phyloP scores from a whole-genome alignment of 2,329 filamentous ascomycete genomes.

The Pestalotiopsis sp. region DNA sequence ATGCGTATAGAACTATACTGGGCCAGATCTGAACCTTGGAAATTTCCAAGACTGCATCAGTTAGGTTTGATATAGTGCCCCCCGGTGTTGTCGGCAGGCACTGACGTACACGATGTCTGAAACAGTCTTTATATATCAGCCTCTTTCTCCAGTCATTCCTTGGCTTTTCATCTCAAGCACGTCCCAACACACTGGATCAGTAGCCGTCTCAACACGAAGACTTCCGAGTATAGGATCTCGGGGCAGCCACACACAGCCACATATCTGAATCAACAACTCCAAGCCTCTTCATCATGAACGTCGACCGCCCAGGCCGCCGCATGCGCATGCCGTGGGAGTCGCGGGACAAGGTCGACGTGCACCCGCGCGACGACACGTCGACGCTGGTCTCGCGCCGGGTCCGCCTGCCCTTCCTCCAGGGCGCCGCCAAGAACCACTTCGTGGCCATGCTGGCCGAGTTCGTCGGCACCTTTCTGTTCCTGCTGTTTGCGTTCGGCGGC shows the following conservation, averaged over 20 bases:
- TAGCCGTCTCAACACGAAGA: not conserved
- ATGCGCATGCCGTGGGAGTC: constrained; percentile 13
- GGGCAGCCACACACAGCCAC: not conserved
- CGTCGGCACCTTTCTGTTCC: constrained; percentile 44
- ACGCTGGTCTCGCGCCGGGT: constrained; percentile 7
- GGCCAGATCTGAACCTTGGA: not conserved
- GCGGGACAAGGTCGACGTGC: not conserved
- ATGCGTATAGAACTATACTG: not conserved
- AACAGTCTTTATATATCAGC: not conserved
- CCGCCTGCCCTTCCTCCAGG: not conserved
- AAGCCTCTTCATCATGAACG: constrained; percentile 8
- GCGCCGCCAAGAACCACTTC: constrained; percentile 6
- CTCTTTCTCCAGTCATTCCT: not conserved
- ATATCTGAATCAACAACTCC: too few relatives aligned
- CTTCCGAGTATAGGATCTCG: not conserved
- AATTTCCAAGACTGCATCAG: not conserved
- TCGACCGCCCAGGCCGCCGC: constrained; percentile 10
- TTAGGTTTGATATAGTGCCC: too few relatives aligned
- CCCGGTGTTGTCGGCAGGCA: not conserved
- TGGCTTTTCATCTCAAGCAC: too few relatives aligned
- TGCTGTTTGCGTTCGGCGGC: constrained; percentile 44
- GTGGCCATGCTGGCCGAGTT: constrained; percentile 33
- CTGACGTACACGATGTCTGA: not conserved
- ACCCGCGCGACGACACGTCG: not conserved
- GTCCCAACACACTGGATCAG: too few relatives aligned